These are phyloP conservation scores for Malassezia furfur DNA, from an alignment of 1,284 basidiomycete genomes.

Conservation along the genomic window DNA sequence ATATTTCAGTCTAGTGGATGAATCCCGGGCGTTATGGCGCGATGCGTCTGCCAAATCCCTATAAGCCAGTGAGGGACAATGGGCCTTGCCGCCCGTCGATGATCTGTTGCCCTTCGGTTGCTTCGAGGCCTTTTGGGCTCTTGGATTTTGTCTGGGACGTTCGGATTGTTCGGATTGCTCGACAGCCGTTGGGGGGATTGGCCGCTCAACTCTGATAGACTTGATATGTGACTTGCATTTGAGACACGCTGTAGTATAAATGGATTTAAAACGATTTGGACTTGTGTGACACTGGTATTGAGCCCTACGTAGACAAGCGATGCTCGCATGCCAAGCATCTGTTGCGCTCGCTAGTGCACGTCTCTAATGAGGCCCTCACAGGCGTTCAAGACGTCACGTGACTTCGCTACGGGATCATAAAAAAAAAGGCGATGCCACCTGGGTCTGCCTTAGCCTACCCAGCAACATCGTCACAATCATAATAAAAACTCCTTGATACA, in stretches of 20 bases:
- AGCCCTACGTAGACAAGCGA: too few species aligned
- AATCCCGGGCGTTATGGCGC: conserved; percentile 38
- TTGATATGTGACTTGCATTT: neutral
- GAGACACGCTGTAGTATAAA: too few species aligned
- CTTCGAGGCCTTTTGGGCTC: conserved; percentile 21
- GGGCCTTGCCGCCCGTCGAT: conserved; percentile 43
- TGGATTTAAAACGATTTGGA: too few species aligned
- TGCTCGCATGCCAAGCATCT: neutral
- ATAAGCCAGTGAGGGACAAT: conserved; percentile 38
- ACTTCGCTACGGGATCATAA: neutral
- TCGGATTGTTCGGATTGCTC: conserved; percentile 34
- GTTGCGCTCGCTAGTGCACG: too few species aligned
- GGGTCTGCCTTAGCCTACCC: conserved; percentile 6
- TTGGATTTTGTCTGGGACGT: conserved; percentile 38
- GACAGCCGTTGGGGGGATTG: conserved; percentile 42
- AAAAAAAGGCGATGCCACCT: conserved; percentile 9
- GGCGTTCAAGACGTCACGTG: conserved; percentile 7
- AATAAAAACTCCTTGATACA: neutral
- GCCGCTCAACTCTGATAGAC: conserved; percentile 43
- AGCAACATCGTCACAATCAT: neutral
- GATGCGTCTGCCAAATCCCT: conserved; percentile 24
- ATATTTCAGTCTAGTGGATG: conserved; percentile 44
- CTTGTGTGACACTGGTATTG: too few species aligned
- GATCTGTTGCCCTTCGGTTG: conserved; percentile 38
- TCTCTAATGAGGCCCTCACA: too few species aligned